These are phyloP conservation scores for Pleurotus sapidus DNA, from an alignment of 768 basidiomycete species.

Conservation along the genomic window DNA sequence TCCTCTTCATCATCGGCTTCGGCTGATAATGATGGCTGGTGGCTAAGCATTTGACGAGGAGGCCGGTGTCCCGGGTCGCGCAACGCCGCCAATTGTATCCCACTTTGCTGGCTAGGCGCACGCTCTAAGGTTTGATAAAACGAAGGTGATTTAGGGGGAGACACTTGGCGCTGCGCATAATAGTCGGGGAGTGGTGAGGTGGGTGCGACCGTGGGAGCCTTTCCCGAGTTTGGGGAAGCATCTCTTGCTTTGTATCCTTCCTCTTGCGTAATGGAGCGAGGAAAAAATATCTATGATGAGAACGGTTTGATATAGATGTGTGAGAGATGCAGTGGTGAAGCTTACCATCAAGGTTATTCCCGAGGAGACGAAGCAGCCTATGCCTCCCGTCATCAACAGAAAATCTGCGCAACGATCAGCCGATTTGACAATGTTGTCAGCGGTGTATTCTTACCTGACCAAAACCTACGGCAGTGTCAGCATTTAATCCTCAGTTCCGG, in stretches of 20 bases:
- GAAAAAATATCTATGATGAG: conserved; percentile 65
- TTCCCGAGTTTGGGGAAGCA: conserved; percentile 22
- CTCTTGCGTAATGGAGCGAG: conserved; percentile 66
- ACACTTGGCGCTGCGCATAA: conserved; percentile 22
- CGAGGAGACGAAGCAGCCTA: conserved; percentile 79
- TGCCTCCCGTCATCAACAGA: conserved; percentile 64
- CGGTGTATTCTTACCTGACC: conserved; percentile 43
- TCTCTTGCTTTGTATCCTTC: conserved; percentile 54
- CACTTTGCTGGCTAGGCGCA: conserved; percentile 1
- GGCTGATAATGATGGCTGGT: conserved; percentile 9
- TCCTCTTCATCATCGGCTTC: conserved; percentile 26
- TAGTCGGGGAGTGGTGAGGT: conserved; percentile 26
- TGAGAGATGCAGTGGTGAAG: conserved; percentile 6
- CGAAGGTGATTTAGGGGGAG: conserved; percentile 4
- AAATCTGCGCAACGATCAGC: conserved; percentile 47
- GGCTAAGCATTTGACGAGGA: conserved; percentile 8
- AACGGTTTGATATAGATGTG: background rate
- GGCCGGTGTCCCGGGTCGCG: background rate
- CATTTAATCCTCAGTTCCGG: background rate
- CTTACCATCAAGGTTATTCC: conserved; percentile 76
- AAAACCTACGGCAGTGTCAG: conserved; percentile 40
- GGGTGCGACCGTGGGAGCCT: conserved; percentile 22
- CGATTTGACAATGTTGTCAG: conserved; percentile 7
- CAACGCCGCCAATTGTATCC: background rate
- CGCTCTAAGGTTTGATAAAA: background rate